Evolutionary conservation across 1,284 basidiomycete species (phyloP), one percentile per base, ranked within the genome.

Genomic region (Pascua sp.): DNA sequence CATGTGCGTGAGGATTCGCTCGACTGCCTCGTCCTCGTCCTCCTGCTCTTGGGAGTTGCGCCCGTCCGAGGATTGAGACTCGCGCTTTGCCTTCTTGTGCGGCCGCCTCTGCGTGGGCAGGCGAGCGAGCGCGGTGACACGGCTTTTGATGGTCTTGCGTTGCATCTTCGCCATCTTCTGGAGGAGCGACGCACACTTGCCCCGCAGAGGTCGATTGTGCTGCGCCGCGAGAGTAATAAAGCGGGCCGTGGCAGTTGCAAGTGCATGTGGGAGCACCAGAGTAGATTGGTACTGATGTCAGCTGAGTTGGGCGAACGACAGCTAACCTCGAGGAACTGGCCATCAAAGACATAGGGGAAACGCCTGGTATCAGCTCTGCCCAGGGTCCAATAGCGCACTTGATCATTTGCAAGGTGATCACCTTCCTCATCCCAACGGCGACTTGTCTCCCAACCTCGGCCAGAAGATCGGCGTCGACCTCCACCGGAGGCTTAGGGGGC

Each of bases 341-440:
- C 53, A 9, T 46, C 59, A 42, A 70, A 68, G 11, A 70, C 57
- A 15, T 64, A 59, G 2, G 66, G 67, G 41, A 68, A 70, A 0
- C 66, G 67, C 17, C 68, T 70, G 44, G 15, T 11, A 46, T 61
- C 40, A 62, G 55, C 54, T 15, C 18, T 16, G 11, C 8, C 37
- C 1, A 36, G 10, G 5, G 15, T 16, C 3, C 0, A 9, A 5
- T 5, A 49, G 42, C 63, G 44, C 13, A 67, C 65, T 53, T 59
- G 36, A 68, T 62, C 57, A 68, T 53, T 24, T 66, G 59, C 8
- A 53, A 48, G 5, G 58, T 42, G 11, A 67, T 39, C 10, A 66
- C 18, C 39, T 57, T 59, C n/a, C 43, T 18, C 43, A 70, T 51
- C 1, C 55, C 63, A 9, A 8, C 24, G 24, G 24, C 7, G 24